phyloP scores from a whole-genome alignment of 2,329 filamentous ascomycete genomes.

The Fusarium staphyleae region DNA sequence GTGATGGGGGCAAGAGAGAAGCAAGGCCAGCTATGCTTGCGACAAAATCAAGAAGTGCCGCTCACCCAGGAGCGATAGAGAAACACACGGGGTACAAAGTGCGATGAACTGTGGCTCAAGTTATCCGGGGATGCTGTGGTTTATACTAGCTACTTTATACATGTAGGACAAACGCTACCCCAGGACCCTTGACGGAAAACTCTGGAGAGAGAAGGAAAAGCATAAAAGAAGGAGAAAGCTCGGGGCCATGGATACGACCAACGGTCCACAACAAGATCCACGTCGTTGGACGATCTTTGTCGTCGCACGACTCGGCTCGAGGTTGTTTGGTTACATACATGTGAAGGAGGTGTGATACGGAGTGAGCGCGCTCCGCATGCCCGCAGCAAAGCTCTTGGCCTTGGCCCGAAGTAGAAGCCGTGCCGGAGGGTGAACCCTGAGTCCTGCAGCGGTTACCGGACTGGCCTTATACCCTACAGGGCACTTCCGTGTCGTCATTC shows the following conservation, averaged over 20 bases:
- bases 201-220: background rate
- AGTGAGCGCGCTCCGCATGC: background rate
- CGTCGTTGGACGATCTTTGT: constrained; percentile 31
- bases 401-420: background rate
- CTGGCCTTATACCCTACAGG: constrained; percentile 6
- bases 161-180: constrained; percentile 5
- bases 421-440: background rate
- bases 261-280: constrained; percentile 23
- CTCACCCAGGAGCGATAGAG: constrained; percentile 28
- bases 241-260: constrained; percentile 16
- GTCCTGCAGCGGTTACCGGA: background rate
- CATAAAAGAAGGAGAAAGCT: constrained; percentile 16
- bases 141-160: constrained; percentile 13
- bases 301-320: constrained; percentile 15
- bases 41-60: constrained; percentile 5
- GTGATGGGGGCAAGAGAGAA: background rate
- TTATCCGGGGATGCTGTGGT: background rate
- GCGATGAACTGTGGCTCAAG: background rate
- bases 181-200: background rate
- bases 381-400: background rate
- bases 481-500: constrained; percentile 31
- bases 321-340: background rate
- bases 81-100: constrained; percentile 1
- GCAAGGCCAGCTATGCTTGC: constrained; percentile 33
- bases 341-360: background rate